phyloP scores from a whole-genome alignment of 192 early-diverging fungal species.

The Umbelopsis vinacea region DNA sequence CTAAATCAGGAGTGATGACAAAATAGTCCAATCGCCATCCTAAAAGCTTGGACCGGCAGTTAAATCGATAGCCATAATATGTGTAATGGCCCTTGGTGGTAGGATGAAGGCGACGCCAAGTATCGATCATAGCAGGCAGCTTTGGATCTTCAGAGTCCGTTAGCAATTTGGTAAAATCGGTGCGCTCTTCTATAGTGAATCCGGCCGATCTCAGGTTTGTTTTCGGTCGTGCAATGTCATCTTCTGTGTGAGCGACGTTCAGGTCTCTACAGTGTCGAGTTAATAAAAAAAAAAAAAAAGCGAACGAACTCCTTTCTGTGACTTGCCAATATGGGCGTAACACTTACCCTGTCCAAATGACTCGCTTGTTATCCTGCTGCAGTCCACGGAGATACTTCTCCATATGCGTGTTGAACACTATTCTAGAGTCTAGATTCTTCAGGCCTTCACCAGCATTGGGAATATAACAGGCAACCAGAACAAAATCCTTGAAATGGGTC shows the following conservation, averaged over 20 bases:
- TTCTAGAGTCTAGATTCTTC: conserved; percentile 66
- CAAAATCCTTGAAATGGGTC: conserved; percentile 68
- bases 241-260: conserved; percentile 81
- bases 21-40: conserved; percentile 93
- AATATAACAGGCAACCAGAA: conserved; percentile 74
- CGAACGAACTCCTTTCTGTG: not conserved
- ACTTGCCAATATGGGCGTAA: not conserved
- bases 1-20: conserved; percentile 63
- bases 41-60: conserved; percentile 66
- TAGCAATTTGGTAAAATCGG: conserved; percentile 66
- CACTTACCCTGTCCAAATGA: conserved; percentile 80
- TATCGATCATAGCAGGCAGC: conserved; percentile 65
- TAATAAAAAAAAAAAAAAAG: no score
- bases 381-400: conserved; percentile 68
- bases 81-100: conserved; percentile 68
- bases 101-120: conserved; percentile 74
- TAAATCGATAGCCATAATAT: conserved; percentile 80
- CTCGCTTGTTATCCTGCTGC: conserved; percentile 65
- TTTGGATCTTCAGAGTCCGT: conserved; percentile 38
- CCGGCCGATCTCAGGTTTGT: conserved; percentile 77
- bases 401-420: conserved; percentile 68
- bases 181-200: conserved; percentile 83
- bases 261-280: conserved; percentile 55
- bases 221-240: conserved; percentile 76
- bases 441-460: conserved; percentile 82